Evolutionary conservation across 2,329 filamentous ascomycete genomes (phyloP), one percentile per base, ranked within the genome.

Genomic region (Nothophaeocryptopus gaeumannii): DNA sequence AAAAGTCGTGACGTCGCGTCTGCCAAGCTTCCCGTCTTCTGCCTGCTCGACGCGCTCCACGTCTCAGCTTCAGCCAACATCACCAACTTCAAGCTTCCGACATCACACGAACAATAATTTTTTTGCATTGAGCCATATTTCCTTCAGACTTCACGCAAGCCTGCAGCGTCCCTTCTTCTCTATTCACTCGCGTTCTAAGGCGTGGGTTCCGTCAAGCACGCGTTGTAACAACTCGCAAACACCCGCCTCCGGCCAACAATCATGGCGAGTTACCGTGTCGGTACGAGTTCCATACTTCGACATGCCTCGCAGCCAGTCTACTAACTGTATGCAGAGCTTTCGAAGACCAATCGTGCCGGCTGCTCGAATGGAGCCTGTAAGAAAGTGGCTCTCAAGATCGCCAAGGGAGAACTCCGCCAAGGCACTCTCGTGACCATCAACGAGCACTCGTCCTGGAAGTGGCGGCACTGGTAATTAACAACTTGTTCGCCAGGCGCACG

Each of bases 281-380:
- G 46, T 48, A 11, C 3, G 45, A 36, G 15, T 16, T 5, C 29
- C 15, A 15, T 30, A 36, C 20, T 34, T 26, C 20, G 20, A 7
- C 13, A 30, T 5, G 2, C 11, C 20, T 14, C 39, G 10, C 5
- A 30, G 12, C 13, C 39, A 8, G 3, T 7, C 20, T 29, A 16
- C 16, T 41, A 20, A 48, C 20, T 41, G 26, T 7, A 30, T n/a
- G 16, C 55, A 95, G 90, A 95, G 69, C 60, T 85, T 30, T 81
- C 86, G n/a, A 72, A 76, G 39, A 86, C 79, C 66, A 81, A 78
- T 62, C 86, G 90, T 51, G 88, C 91, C 45, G 81, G 74, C 43
- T 97, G 91, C 74, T 78, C 84, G 55, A 84, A 84, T 65, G 76
- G 74, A 5, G 76, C 83, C 55, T 96, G 92, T 78, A 90, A 90